A percentile compares a stretch with the other conserved stretches of the same genome.
phyloP scores from a whole-genome alignment of 2,329 filamentous ascomycete genomes.

The Xylariaceae sp. region DNA sequence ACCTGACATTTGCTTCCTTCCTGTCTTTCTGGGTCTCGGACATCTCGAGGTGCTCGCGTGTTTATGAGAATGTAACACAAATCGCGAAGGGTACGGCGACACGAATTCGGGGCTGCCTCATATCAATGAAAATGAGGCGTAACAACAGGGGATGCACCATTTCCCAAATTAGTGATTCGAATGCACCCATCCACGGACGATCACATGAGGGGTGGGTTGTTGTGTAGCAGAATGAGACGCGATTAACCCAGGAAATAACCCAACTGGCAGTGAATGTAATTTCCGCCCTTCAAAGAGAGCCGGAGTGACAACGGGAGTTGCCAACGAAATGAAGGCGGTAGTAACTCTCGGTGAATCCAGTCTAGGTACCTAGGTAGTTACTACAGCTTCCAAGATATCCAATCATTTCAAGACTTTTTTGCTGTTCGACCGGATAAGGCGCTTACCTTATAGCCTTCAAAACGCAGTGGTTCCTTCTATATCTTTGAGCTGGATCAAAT shows the following conservation, averaged over 20 bases:
- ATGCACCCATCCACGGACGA: constrained; percentile 23
- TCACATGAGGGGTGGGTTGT: neutral
- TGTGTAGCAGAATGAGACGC: neutral
- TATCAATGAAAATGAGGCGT: constrained; percentile 22
- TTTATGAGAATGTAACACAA: constrained; percentile 27
- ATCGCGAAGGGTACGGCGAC: constrained; percentile 17
- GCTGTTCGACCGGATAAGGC: too few species aligned
- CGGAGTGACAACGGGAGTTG: too few species aligned
- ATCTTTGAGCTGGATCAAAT: too few species aligned
- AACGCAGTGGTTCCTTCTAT: too few species aligned
- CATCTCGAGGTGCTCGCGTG: constrained; percentile 15
- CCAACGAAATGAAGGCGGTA: too few species aligned
- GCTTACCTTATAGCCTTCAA: too few species aligned
- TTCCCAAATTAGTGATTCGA: constrained; percentile 31
- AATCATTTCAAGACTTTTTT: too few species aligned
- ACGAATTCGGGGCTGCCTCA: constrained; percentile 23
- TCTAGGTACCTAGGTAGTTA: too few species aligned
- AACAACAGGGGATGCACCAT: constrained; percentile 30
- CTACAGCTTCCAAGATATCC: too few species aligned
- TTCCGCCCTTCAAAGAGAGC: neutral
- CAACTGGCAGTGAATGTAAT: neutral
- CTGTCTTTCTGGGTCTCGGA: constrained; percentile 4
- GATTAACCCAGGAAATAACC: too few species aligned
- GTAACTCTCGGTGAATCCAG: too few species aligned
- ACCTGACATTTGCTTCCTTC: neutral